phyloP scores from a whole-genome alignment of 2,329 filamentous ascomycete genomes.

The Colletotrichum sp. region DNA sequence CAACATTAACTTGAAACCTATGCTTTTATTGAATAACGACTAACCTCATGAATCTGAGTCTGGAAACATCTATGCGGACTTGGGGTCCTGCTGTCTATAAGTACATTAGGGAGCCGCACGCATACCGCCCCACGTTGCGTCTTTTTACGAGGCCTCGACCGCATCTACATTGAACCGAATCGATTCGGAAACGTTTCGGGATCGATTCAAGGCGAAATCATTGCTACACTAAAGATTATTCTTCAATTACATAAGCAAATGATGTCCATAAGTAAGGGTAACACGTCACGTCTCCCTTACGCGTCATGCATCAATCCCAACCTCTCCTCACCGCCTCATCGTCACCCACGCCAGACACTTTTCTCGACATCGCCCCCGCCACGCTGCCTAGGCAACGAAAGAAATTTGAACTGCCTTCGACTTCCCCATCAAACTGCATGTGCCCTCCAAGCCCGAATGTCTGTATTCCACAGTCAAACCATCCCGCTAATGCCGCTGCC shows the following conservation, averaged over 20 bases:
- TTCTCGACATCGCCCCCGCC: background rate
- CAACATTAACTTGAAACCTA: background rate
- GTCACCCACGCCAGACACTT: background rate
- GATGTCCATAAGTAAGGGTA: background rate
- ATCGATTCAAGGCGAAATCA: background rate
- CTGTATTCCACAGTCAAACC: background rate
- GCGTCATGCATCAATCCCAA: background rate
- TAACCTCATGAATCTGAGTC: too few species aligned
- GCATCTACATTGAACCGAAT: background rate
- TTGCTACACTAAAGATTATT: background rate
- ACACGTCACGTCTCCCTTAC: background rate
- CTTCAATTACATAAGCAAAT: background rate
- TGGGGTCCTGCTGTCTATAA: rapidly evolving
- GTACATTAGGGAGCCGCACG: rapidly evolving
- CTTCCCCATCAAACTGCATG: background rate
- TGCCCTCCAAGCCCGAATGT: background rate
- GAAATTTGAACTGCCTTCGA: background rate
- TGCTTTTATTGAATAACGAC: background rate
- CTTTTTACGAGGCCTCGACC: rapidly evolving
- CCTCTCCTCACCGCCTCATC: background rate
- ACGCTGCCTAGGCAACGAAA: background rate
- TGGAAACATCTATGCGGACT: background rate
- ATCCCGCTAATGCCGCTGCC: background rate
- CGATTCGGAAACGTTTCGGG: background rate
- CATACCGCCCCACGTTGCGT: background rate